A percentile compares a stretch with the other conserved stretches of the same genome.
phyloP scores from a whole-genome alignment of 139 green algal genomes.

The Picochlorum sp. region DNA sequence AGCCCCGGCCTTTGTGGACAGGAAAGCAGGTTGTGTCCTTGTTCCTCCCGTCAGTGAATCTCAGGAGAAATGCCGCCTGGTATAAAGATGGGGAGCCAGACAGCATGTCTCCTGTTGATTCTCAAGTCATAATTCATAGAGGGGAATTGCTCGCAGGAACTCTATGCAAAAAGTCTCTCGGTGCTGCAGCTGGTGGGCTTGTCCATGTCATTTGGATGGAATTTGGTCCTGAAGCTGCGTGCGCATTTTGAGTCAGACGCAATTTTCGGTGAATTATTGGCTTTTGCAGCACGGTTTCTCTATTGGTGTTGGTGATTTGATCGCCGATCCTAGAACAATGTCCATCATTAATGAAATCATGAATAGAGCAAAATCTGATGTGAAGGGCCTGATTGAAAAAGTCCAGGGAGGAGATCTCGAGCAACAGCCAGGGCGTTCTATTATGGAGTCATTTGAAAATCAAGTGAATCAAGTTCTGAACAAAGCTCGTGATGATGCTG shows the following conservation, averaged over 20 bases:
- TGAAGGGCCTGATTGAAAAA: conserved; percentile 77
- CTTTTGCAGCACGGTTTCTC: conserved; percentile 89
- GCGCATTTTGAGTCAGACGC: conserved; percentile 67
- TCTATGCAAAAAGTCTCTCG: conserved; percentile 96
- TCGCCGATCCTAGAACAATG: conserved; percentile 89
- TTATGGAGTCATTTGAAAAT: conserved; percentile 94
- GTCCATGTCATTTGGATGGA: conserved; percentile 95
- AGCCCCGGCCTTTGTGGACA: conserved; percentile 92
- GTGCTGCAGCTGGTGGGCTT: conserved; percentile 66
- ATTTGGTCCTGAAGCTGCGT: conserved; percentile 76
- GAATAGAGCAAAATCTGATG: conserved; percentile 69
- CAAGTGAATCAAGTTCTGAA: conserved; percentile 86
- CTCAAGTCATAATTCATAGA: conserved; percentile 83
- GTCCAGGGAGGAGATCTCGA: conserved; percentile 81
- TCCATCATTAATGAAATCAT: conserved; percentile 88
- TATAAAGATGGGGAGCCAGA: conserved; percentile 72
- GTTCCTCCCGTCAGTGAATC: conserved; percentile 82
- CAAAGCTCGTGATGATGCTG: conserved; percentile 88
- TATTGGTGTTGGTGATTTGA: conserved; percentile 96
- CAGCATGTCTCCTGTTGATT: conserved; percentile 78
- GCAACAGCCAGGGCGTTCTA: conserved; percentile 77
- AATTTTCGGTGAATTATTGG: conserved; percentile 94
- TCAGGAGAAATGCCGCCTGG: conserved; percentile 71
- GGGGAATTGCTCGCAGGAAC: conserved; percentile 80
- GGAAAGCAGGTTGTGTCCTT: conserved; percentile 84